Percentiles rank a stretch among this genome's conserved stretches.
Conservation (phyloP, 495 filamentous ascomycete species). For the Hypoxylon crocopeplum region DNA sequence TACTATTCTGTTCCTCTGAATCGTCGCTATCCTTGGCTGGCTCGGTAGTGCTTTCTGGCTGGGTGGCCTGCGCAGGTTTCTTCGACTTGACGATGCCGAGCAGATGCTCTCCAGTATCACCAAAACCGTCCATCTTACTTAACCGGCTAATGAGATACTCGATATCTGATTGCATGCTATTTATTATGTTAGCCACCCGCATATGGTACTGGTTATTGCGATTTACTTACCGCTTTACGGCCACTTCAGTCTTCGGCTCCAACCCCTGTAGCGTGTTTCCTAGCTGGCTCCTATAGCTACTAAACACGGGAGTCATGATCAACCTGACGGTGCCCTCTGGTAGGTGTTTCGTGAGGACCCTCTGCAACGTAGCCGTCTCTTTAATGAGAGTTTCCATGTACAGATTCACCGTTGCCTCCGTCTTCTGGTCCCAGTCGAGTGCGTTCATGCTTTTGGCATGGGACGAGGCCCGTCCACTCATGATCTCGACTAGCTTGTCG, state of each 20-base stretch:
- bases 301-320: constrained; percentile 92
- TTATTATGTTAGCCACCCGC: constrained; percentile 21
- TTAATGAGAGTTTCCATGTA: constrained; percentile 94
- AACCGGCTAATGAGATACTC: constrained; percentile 77
- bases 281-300: constrained; percentile 84
- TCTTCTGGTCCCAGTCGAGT: constrained; percentile 72
- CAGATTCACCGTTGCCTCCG: constrained; percentile 55
- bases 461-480: constrained; percentile 76
- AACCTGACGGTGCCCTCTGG: constrained; percentile 76
- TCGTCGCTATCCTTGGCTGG: constrained; percentile 1
- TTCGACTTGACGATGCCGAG: constrained; percentile 73
- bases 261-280: constrained; percentile 75
- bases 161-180: constrained; percentile 81
- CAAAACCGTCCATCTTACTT: constrained; percentile 80
- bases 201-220: constrained; percentile 62
- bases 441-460: constrained; percentile 79
- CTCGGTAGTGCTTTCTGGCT: constrained; percentile 6
- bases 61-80: constrained; percentile 40
- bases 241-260: constrained; percentile 67
- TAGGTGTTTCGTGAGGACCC: constrained; percentile 85
- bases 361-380: constrained; percentile 87
- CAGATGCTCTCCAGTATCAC: constrained; percentile 71
- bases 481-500: constrained; percentile 95
- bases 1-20: constrained; percentile 16
- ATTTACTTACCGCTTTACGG: constrained; percentile 71